Base-by-base conservation (phyloP, 1,284 basidiomycete species). In the Austroboletus novae-zelandiae region DNA sequence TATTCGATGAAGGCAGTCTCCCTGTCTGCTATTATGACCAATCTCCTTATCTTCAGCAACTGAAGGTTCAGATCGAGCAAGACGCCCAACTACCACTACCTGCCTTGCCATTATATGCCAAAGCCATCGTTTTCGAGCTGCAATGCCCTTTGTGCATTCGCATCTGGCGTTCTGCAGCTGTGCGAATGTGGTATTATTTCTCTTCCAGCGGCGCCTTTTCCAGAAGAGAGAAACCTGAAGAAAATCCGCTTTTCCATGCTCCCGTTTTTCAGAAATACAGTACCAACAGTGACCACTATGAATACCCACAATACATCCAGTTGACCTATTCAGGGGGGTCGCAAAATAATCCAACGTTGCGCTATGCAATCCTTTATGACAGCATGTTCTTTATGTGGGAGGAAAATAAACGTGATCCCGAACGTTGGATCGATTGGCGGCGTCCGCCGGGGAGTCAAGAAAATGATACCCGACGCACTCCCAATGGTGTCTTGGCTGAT, bases 401-500 rank as follows among this genome's bases (percentile, higher is more conserved):
- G 32, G 15, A 13, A 5, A 15, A 15, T 15, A 34, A 34, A 14
- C 3, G 31, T 32, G 13, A 34, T 15, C 13, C 32, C 8, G n/a
- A 14, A 9, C 8, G 8, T 17, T n/a, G 15, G 14, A 14, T 17
- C n/a, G n/a, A 14, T 36, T 36, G 8, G 8, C 4, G 20, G 20
- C 20, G 20, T n/a, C n/a, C n/a, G n/a, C n/a, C n/a, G n/a, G n/a
- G n/a, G n/a, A n/a, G n/a, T n/a, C n/a, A 23, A 23, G 4, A 23
- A 23, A 23, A 23, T 23, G 20, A 23, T 23, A 23, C 20, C 20
- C 4, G 3, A 23, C 20, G 20, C 4, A 23, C 20, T 29, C 27
- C 67, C 5, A 72, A 72, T 39, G 45, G 57, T 3, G 52, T 65
- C 18, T 47, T 70, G 13, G 66, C 66, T 4, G 51, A 59, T 8